These are phyloP conservation scores for Mucor plumbeus DNA, from an alignment of 371 early-diverging fungal genomes.

Conservation along the genomic window DNA sequence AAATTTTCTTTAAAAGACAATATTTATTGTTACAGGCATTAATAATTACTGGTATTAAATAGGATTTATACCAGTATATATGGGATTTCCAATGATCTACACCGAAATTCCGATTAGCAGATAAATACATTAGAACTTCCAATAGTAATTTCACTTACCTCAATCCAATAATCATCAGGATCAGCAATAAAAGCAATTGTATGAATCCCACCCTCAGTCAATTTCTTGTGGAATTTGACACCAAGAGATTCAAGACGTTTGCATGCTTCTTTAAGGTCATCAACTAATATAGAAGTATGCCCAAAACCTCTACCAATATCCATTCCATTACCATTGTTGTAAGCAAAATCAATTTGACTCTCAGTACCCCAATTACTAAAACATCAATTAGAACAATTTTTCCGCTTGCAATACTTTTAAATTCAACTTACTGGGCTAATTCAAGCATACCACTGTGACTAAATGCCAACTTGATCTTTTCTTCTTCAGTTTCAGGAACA, in stretches of 20 bases:
- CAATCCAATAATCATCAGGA: conserved; percentile 90
- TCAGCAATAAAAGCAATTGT: conserved; percentile 87
- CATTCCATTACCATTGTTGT: conserved; percentile 75
- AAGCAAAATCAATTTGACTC: conserved; percentile 67
- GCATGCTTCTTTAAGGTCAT: conserved; percentile 80
- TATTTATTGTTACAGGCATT: no score
- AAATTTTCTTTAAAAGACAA: no score
- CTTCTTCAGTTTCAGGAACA: conserved; percentile 54
- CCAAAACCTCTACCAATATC: conserved; percentile 78
- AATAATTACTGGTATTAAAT: neutral
- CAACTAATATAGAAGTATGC: conserved; percentile 83
- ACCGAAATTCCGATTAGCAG: neutral
- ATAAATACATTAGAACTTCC: neutral
- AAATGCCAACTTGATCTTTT: conserved; percentile 60
- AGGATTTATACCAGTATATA: neutral
- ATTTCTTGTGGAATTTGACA: conserved; percentile 80
- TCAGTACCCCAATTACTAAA: conserved; percentile 88
- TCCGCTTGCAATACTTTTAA: neutral
- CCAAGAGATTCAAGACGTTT: conserved; percentile 72
- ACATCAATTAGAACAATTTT: neutral
- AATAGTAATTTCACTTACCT: conserved; percentile 31
- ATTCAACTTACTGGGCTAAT: conserved; percentile 73
- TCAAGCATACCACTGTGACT: conserved; percentile 79
- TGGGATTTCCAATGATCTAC: neutral
- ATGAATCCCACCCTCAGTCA: conserved; percentile 80